Evolutionary conservation across 139 green algal species (phyloP).

Genomic region (Ostreobium quekettii): DNA sequence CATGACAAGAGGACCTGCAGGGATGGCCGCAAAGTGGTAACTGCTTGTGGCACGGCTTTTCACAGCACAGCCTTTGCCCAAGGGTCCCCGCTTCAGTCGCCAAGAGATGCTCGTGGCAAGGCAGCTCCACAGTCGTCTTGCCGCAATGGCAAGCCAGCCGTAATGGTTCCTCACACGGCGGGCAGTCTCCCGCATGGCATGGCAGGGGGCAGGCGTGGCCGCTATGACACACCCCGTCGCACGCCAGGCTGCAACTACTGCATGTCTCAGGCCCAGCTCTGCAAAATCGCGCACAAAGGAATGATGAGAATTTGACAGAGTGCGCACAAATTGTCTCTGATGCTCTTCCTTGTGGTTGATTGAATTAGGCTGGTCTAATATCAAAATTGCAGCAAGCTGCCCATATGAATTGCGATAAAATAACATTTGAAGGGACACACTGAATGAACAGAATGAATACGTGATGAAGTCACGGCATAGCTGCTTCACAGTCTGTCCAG

Average conservation of each 20-base stretch:
- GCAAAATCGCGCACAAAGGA: no score
- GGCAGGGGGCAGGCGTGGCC: slow-evolving; percentile 42
- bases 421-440: no score
- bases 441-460: no score
- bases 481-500: no score
- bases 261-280: slow-evolving; percentile 31
- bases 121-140: slow-evolving; percentile 46
- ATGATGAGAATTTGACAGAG: no score
- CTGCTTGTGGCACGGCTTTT: slow-evolving; percentile 47
- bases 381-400: no score
- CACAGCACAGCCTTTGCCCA: slow-evolving; percentile 33
- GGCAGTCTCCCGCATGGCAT: slow-evolving; percentile 48
- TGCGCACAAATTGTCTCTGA: no score
- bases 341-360: no score
- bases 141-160: slow-evolving; percentile 47
- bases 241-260: slow-evolving; percentile 37
- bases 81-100: neutral
- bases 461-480: no score
- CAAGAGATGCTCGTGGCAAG: slow-evolving; percentile 33
- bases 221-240: slow-evolving; percentile 32
- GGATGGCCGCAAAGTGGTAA: slow-evolving; percentile 51
- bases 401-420: no score
- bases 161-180: slow-evolving; percentile 19
- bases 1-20: slow-evolving; percentile 50
- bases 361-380: no score